Conservation (phyloP, 805 yeast species). For the Lachancea dasiensis region DNA sequence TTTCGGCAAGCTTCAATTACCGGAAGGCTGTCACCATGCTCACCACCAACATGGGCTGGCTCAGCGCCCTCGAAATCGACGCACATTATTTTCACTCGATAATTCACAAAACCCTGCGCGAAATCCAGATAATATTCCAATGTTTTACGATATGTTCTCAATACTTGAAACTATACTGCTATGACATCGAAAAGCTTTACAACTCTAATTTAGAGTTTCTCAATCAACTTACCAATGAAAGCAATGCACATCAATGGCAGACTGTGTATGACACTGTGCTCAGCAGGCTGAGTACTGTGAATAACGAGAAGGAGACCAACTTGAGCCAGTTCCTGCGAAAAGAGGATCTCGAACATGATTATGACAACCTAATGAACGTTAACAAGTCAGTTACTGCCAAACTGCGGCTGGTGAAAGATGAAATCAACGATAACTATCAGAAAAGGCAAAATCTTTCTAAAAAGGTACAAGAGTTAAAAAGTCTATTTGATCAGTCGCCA, state of each 20-base stretch:
- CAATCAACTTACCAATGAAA: slow-evolving; percentile 37
- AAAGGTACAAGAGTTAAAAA: slow-evolving; percentile 10
- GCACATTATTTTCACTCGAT: slow-evolving; percentile 31
- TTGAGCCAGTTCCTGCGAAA: slow-evolving; percentile 18
- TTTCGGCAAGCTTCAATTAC: slow-evolving; percentile 6
- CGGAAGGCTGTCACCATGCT: slow-evolving; percentile 32
- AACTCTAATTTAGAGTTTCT: slow-evolving; percentile 35
- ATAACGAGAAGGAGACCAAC: slow-evolving; percentile 8
- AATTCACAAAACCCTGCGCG: slow-evolving; percentile 27
- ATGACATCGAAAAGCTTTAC: slow-evolving; percentile 44
- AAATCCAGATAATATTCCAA: slow-evolving; percentile 39
- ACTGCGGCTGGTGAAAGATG: slow-evolving; percentile 17
- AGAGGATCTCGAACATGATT: slow-evolving; percentile 9
- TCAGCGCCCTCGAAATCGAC: slow-evolving; percentile 41
- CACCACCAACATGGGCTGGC: slow-evolving; percentile 48
- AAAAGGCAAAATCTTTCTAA: slow-evolving; percentile 11
- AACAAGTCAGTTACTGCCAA: slow-evolving; percentile 14
- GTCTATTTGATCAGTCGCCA: slow-evolving; percentile 11
- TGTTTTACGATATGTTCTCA: slow-evolving; percentile 43
- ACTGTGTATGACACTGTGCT: slow-evolving; percentile 26
- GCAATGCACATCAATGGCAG: slow-evolving; percentile 40
- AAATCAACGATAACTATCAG: slow-evolving; percentile 15
- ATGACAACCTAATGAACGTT: slow-evolving; percentile 11
- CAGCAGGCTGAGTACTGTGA: slow-evolving; percentile 13
- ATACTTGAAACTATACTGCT: slow-evolving; percentile 43